phyloP scores from a whole-genome alignment of 73 alveolate species.

The Breviolum minutum region DNA sequence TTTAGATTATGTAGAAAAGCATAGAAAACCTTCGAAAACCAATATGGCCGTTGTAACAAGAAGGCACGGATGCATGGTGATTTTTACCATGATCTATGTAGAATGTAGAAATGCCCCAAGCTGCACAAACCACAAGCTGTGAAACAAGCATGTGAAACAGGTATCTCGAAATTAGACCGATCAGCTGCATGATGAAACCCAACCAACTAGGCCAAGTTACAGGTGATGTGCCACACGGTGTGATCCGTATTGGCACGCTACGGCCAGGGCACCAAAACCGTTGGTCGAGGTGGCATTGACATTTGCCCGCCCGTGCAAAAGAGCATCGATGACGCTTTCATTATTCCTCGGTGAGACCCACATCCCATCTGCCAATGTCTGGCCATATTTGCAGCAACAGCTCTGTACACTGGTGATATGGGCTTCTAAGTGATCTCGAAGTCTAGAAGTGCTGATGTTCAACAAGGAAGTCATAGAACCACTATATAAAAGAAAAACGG shows the following conservation, averaged over 20 bases:
- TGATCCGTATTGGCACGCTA: conserved; percentile 86
- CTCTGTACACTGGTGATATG: too few species aligned
- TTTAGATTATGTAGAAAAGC: too few species aligned
- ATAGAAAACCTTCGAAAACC: too few species aligned
- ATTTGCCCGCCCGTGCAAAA: neutral
- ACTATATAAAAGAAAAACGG: too few species aligned
- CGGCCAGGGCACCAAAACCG: conserved; percentile 84
- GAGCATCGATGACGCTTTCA: conserved; percentile 8
- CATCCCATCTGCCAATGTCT: too few species aligned
- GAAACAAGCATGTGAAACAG: neutral
- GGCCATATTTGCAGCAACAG: too few species aligned
- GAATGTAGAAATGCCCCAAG: neutral
- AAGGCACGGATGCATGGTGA: neutral
- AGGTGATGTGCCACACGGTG: conserved; percentile 42
- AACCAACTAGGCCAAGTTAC: neutral
- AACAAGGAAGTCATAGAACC: too few species aligned
- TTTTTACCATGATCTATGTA: neutral
- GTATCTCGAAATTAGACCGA: too few species aligned
- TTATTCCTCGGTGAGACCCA: neutral
- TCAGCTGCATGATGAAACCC: too few species aligned
- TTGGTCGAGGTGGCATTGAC: conserved; percentile 79
- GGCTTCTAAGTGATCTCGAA: too few species aligned
- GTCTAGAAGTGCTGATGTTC: too few species aligned
- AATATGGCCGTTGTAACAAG: neutral
- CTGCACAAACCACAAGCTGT: too few species aligned